These are phyloP conservation scores for Quercus mongolica DNA, from an alignment of 306 rosid species.

Conservation along the genomic window DNA sequence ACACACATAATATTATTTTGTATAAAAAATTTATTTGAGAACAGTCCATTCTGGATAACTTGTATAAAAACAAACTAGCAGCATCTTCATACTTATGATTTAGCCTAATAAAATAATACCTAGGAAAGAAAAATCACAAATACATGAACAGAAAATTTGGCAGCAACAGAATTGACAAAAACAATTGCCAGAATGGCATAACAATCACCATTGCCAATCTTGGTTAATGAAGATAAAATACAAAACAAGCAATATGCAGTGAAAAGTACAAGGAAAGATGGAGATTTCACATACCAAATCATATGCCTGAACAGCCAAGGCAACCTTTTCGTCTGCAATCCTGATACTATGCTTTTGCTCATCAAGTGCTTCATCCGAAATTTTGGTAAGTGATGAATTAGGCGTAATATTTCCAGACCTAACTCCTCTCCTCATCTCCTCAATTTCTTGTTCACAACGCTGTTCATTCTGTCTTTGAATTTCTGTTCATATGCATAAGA, in stretches of 20 bases:
- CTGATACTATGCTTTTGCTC: conserved; percentile 95
- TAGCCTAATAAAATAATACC: neutral
- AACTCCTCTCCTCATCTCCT: conserved; percentile 69
- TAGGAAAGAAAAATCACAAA: neutral
- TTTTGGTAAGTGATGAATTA: conserved; percentile 56
- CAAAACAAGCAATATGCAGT: conserved; percentile 4
- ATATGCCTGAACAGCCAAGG: conserved; percentile 88
- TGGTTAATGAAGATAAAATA: neutral
- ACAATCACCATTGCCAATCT: neutral
- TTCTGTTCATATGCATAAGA: conserved; percentile 49
- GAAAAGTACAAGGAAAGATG: conserved; percentile 4
- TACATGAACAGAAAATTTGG: neutral
- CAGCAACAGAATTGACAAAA: neutral
- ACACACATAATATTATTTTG: neutral
- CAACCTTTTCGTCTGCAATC: conserved; percentile 89
- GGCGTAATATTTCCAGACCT: conserved; percentile 72
- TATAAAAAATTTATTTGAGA: neutral
- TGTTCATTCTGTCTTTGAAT: conserved; percentile 81
- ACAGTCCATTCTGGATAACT: neutral
- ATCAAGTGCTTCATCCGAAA: conserved; percentile 93
- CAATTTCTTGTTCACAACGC: conserved; percentile 88
- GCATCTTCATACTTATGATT: neutral
- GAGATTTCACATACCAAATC: conserved; percentile 68
- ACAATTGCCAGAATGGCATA: neutral
- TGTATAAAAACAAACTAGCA: neutral